Conservation (phyloP, 2,329 filamentous ascomycete genomes). For the Cryphonectria carpinicola region DNA sequence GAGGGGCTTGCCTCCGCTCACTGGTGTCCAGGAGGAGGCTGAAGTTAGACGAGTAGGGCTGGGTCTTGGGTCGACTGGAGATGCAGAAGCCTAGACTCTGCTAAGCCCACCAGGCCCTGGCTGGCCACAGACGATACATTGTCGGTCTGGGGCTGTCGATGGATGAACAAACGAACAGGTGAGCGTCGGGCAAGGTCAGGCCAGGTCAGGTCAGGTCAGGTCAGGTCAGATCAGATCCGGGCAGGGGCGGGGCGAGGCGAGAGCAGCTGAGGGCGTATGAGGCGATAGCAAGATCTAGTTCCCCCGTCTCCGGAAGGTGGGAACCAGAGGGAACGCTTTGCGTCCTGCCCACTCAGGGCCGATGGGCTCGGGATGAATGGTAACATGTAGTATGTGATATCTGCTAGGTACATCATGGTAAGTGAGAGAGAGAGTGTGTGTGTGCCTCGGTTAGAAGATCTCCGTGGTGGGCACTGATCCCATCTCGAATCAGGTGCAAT, state of each 20-base stretch:
- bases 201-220: background rate
- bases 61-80: background rate
- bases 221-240: background rate
- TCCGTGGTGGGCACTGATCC: background rate
- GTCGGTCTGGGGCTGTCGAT: background rate
- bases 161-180: background rate
- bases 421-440: background rate
- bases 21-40: slow-evolving; percentile 10
- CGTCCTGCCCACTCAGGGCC: background rate
- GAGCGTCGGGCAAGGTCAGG: background rate
- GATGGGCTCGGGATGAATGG: background rate
- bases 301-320: background rate
- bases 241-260: background rate
- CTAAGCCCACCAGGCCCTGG: background rate
- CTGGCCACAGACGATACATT: background rate
- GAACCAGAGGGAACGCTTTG: background rate
- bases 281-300: background rate
- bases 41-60: slow-evolving; percentile 11
- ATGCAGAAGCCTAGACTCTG: background rate
- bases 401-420: background rate
- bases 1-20: slow-evolving; percentile 4
- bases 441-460: slow-evolving; percentile 7
- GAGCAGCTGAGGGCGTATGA: background rate
- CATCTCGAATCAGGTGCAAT: background rate
- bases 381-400: background rate